These are phyloP conservation scores for Chaetomiaceae sp. DNA, from an alignment of 2,329 filamentous ascomycete species.

Conservation along the genomic window DNA sequence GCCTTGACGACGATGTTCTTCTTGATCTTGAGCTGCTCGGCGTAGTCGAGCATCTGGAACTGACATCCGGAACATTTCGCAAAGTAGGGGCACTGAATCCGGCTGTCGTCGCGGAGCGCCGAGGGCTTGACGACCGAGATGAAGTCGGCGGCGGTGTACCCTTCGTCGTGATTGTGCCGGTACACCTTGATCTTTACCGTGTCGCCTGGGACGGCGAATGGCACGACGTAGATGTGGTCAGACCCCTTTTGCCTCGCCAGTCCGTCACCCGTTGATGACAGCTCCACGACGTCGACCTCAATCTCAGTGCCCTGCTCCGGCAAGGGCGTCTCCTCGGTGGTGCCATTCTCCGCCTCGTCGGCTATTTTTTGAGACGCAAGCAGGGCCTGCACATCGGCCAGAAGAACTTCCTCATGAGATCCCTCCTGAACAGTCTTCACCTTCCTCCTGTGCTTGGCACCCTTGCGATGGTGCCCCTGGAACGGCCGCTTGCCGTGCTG, in stretches of 20 bases:
- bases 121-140: slow-evolving; percentile 71
- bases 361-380: slow-evolving; percentile 40
- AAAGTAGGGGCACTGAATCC: slow-evolving; percentile 84
- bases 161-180: slow-evolving; percentile 60
- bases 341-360: slow-evolving; percentile 26
- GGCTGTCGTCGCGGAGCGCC: slow-evolving; percentile 68
- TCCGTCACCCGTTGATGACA: slow-evolving; percentile 91
- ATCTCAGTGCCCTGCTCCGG: slow-evolving; percentile 70
- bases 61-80: slow-evolving; percentile 85
- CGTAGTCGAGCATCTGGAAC: slow-evolving; percentile 93
- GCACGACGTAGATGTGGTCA: slow-evolving; percentile 75
- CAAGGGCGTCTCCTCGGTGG: slow-evolving; percentile 36
- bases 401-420: slow-evolving; percentile 62
- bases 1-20: slow-evolving; percentile 83
- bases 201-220: slow-evolving; percentile 86
- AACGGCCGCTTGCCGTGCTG: slow-evolving; percentile 20
- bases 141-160: slow-evolving; percentile 77
- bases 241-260: slow-evolving; percentile 66
- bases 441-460: slow-evolving; percentile 50
- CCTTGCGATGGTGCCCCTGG: slow-evolving; percentile 20
- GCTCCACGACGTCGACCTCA: slow-evolving; percentile 72
- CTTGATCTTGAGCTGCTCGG: slow-evolving; percentile 81
- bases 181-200: slow-evolving; percentile 72
- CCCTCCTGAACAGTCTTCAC: slow-evolving; percentile 53
- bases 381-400: slow-evolving; percentile 57